Base-by-base conservation (phyloP, 2,329 filamentous ascomycete genomes). In the Ascochyta lentis region DNA sequence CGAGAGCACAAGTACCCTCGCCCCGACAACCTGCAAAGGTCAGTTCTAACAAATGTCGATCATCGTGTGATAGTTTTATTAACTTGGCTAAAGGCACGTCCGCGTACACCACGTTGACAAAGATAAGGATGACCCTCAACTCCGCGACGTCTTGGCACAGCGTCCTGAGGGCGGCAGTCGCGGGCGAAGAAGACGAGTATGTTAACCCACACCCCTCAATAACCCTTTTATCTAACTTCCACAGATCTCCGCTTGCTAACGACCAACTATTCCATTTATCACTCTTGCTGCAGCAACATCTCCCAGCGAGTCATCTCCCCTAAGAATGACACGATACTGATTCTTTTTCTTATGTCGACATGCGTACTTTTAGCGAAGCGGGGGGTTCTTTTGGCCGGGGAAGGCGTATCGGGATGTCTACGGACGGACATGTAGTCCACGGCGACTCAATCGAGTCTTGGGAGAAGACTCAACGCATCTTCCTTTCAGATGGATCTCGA, bases 1-100 rank as follows among this genome's bases (percentile, higher is more conserved):
- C 84, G 92, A 63, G 92, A 97, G 73, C 94, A 97, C 75, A 93
- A 90, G 72, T 98, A 98, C 74, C 95, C 95, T 5, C 84, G 95
- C 65, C 95, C 95, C 31, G 95, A 99, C 75, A 98, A 98, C 80
- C 79, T 99, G 52, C 94, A 97, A 80, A 87, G 94, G 91, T 96
- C 81, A 63, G 84, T 73, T 23, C 33, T 6, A 43, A 13, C 37
- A 39, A 15, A 39, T 60, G 54, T 56, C 44, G 15, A 44, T 34
- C 13, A 22, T 13, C 24, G 7, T 29, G 16, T 16, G 6, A 37
- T 2, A 16, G 13, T 9, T 15, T n/a, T 15, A 29, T 35, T 59
- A 29, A 52, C 34, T 16, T 3, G 22, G 15, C 31, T n/a, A 8
- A 5, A 96, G 92, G 75, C 95, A 99, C 76, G 95, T 98, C 31